Evolutionary conservation across 2,329 filamentous ascomycete species (phyloP), one percentile per base, ranked within the genome.

Genomic region (Zopfia rhizophila): DNA sequence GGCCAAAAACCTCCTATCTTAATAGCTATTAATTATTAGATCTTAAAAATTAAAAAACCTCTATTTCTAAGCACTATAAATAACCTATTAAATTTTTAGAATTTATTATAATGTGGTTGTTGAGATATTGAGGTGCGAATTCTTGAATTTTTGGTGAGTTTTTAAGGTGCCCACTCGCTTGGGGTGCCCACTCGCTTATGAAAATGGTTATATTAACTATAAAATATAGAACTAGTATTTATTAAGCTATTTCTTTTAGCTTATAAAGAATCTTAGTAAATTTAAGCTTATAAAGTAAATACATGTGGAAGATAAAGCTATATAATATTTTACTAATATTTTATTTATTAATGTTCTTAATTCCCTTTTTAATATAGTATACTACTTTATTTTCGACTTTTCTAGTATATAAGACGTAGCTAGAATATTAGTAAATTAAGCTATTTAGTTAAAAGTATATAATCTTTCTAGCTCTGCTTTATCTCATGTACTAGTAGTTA

Each of bases 361-460:
- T n/a, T 56, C 56, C 3, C 23, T 65, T 1, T 61, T 51, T n/a
- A 41, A 57, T 19, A 52, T 56, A 3, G 14, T 65, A 7, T 63
- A 53, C 32, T 65, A 61, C 30, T 66, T 66, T 42, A 56, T 60
- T 3, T 29, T 48, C 11, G 61, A 66, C 39, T 30, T 65, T 3
- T 51, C 52, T n/a, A 60, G 63, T 12, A 33, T 61, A 3, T 19
- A 32, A 27, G 54, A 48, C 3, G 43, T 65, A n/a, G 54, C 59
- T 29, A 35, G 38, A 7, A 40, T 63, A n/a, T 24, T 66, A 25
- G 57, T 55, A 10, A 41, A 53, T 10, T 53, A 63, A 21, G 37
- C 51, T 8, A 17, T 45, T 7, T 24, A 30, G 13, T 16, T 30
- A 1, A 31, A 43, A 27, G 11, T 51, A 11, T 23, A 51, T 18